Base-by-base conservation (phyloP, 2,329 filamentous ascomycete species). In the Trichophaea hybrida region DNA sequence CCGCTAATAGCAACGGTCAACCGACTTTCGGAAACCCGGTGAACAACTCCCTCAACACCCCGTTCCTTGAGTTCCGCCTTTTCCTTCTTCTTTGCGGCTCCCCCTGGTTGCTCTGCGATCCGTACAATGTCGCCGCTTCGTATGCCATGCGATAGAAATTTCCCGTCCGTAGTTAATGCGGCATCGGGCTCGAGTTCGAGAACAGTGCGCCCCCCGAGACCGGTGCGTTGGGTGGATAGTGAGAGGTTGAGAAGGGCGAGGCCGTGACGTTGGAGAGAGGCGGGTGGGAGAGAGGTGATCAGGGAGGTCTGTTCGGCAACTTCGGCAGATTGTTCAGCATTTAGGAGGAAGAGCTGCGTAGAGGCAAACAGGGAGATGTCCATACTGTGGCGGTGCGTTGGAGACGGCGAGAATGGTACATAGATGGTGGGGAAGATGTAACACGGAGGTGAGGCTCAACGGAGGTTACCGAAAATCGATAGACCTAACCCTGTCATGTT, bases 181-280 rank as follows among this genome's bases (percentile, higher is more conserved):
- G 80, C 74, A 69, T 96, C 91, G 1, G 74, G 72, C 1, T 74
- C 75, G 5, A 98, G 81, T 71, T 96, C 90, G 2, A 96, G 75
- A 1, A 98, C 85, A 0, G 87, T 88, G 65, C 88, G 86, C n/a
- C 93, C 93, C 13, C 90, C 93, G 40, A 96, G 77, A 0, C 93
- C 93, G 0, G 93, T 98, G 34, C 90, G 84, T 70, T 86, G 86
- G 15, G 85, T 84, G 8, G 79, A 76, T 37, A 94, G 75, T 35
- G 80, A 75, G 6, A 97, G 80, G 72, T 90, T 91, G 13, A 82
- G 81, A 67, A 93, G 76, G 35, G 88, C 88, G 44, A 88, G 77
- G n/a, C 88, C 88, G 5, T 85, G 85, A 82, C 69, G 87, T 80
- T 10, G 63, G 49, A 94, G 80, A 0, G 80, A 76, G 0, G 78